phyloP scores from a whole-genome alignment of 345 rosid genomes.

The Alliaria petiolata region DNA sequence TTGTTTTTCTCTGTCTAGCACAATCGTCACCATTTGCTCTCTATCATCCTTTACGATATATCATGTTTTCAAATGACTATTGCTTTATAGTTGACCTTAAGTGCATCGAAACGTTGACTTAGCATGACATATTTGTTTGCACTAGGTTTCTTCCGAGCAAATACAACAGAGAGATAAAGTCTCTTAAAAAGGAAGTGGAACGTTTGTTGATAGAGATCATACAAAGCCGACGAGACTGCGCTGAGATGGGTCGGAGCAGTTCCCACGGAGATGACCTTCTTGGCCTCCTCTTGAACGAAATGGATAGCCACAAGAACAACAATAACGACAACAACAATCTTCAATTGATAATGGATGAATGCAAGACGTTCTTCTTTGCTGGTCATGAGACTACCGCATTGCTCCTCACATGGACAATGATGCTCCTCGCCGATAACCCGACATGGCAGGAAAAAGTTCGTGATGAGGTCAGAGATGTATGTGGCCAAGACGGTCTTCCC shows the following conservation, averaged over 20 bases:
- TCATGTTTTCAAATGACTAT: neutral
- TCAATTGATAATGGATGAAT: conserved; percentile 93
- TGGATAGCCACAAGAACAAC: conserved; percentile 48
- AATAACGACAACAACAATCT: conserved; percentile 39
- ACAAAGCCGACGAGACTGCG: conserved; percentile 64
- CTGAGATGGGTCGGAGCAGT: conserved; percentile 76
- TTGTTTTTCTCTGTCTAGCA: conserved; percentile 17
- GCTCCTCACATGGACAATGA: conserved; percentile 88
- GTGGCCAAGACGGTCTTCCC: conserved; percentile 48
- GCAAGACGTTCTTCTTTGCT: conserved; percentile 94
- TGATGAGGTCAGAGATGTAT: conserved; percentile 60
- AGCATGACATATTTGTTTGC: neutral
- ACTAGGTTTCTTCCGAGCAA: conserved; percentile 80
- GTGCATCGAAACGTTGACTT: neutral
- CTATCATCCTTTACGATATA: neutral
- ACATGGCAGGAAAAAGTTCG: conserved; percentile 80
- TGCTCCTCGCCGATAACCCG: conserved; percentile 82
- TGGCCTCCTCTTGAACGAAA: conserved; percentile 73
- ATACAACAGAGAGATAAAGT: conserved; percentile 83
- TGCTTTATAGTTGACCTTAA: neutral
- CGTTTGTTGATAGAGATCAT: conserved; percentile 77
- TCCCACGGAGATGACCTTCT: conserved; percentile 80
- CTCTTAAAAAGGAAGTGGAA: conserved; percentile 76
- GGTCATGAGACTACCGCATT: conserved; percentile 94
- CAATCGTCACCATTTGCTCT: neutral